Conservation (phyloP, 176 grass and related monocot genomes). For the Microstegium vimineum region DNA sequence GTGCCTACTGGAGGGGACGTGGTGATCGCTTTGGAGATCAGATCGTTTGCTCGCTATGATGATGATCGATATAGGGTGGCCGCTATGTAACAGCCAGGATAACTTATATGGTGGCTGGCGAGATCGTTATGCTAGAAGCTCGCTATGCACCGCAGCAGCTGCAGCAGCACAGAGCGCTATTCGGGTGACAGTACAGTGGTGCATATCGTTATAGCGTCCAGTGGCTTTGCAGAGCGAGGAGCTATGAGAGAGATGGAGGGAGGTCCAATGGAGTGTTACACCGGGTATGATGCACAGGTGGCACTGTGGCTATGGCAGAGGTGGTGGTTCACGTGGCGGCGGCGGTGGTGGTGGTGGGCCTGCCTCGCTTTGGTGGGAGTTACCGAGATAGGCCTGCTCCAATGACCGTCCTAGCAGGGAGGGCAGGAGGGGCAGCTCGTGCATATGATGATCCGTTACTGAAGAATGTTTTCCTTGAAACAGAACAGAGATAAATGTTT, state of each 20-base stretch:
- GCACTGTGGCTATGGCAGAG: conserved; percentile 60
- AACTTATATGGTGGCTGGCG: conserved; percentile 48
- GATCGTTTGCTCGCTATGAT: conserved; percentile 64
- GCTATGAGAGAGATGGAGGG: conserved; percentile 71
- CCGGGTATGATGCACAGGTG: conserved; percentile 52
- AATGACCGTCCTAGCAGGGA: conserved; percentile 68
- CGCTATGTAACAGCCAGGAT: conserved; percentile 47
- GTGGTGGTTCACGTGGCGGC: conserved; percentile 48
- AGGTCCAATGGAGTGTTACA: conserved; percentile 47
- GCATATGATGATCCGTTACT: conserved; percentile 76
- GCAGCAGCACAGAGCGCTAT: conserved; percentile 64
- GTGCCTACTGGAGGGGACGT: conserved; percentile 44
- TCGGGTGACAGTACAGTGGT: conserved; percentile 69
- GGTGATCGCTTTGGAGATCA: conserved; percentile 68
- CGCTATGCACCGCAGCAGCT: conserved; percentile 69
- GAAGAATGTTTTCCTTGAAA: conserved; percentile 30
- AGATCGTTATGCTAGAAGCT: conserved; percentile 51
- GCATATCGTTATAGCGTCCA: conserved; percentile 64
- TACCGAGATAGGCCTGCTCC: conserved; percentile 62
- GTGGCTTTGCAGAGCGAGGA: conserved; percentile 81
- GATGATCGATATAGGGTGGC: conserved; percentile 79
- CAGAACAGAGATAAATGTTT: conserved; percentile 6
- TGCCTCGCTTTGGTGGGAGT: conserved; percentile 50
- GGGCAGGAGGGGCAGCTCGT: conserved; percentile 62
- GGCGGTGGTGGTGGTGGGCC: conserved; percentile 46